These are phyloP conservation scores for Paxillus involutus DNA, from an alignment of 768 basidiomycete species.

Conservation along the genomic window DNA sequence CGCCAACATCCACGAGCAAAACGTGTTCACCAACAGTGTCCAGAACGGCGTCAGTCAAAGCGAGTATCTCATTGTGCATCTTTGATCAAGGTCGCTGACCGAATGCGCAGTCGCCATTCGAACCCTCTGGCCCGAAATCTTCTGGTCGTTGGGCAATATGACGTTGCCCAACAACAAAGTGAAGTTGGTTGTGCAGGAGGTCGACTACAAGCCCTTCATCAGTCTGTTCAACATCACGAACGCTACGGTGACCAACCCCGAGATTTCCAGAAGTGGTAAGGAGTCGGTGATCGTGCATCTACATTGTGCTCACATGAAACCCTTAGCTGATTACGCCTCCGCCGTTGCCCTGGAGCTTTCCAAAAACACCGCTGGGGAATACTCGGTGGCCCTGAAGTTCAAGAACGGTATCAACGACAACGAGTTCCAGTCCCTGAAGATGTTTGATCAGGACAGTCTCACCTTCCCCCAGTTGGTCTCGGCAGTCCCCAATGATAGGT, in stretches of 20 bases:
- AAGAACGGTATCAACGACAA: slow-evolving; percentile 67
- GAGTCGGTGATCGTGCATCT: too few species aligned
- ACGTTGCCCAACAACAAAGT: slow-evolving; percentile 72
- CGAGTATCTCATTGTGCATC: slow-evolving; percentile 34
- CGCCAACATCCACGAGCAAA: slow-evolving; percentile 77
- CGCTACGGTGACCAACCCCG: slow-evolving; percentile 54
- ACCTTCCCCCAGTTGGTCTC: slow-evolving; percentile 16
- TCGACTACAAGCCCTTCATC: slow-evolving; percentile 88
- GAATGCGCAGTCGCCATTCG: slow-evolving; percentile 67
- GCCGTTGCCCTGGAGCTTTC: slow-evolving; percentile 71
- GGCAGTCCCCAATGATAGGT: too few species aligned
- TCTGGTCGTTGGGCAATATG: slow-evolving; percentile 73
- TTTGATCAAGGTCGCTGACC: neutral
- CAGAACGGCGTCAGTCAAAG: slow-evolving; percentile 73
- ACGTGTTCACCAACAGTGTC: slow-evolving; percentile 62
- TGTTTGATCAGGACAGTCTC: slow-evolving; percentile 50
- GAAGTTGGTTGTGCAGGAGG: slow-evolving; percentile 71
- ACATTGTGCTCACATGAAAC: too few species aligned
- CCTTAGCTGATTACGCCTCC: slow-evolving; percentile 68
- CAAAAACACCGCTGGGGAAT: slow-evolving; percentile 62
- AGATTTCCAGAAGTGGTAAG: slow-evolving; percentile 66
- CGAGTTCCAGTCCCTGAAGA: slow-evolving; percentile 61
- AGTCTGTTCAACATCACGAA: slow-evolving; percentile 81
- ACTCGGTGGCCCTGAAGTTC: slow-evolving; percentile 77
- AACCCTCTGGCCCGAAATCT: slow-evolving; percentile 69